Evolutionary conservation across 192 early-diverging fungal genomes (phyloP).

Genomic region (Obelidium mucronatum): DNA sequence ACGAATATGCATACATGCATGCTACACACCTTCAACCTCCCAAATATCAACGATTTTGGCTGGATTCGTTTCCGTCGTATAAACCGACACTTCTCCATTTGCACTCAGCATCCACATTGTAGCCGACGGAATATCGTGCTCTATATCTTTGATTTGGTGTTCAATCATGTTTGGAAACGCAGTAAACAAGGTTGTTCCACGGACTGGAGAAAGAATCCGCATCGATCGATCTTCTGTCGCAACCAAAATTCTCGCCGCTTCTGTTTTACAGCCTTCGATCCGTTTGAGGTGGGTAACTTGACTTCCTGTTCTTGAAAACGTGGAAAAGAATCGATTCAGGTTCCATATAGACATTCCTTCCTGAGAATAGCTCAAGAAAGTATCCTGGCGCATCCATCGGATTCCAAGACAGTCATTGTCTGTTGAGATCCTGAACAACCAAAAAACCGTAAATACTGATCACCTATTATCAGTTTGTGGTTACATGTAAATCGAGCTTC

Average conservation of each 20-base stretch:
- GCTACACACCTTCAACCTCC: constrained; percentile 42
- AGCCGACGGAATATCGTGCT: constrained; percentile 51
- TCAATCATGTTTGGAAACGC: constrained; percentile 59
- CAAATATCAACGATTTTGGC: constrained; percentile 49
- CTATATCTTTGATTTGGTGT: constrained; percentile 33
- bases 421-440: constrained; percentile 48
- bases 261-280: constrained; percentile 13
- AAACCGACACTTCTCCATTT: constrained; percentile 54
- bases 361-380: constrained; percentile 51
- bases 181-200: constrained; percentile 51
- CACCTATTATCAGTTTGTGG: no score
- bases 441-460: background rate
- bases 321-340: constrained; percentile 55
- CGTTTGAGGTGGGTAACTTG: constrained; percentile 35
- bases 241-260: constrained; percentile 50
- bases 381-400: constrained; percentile 54
- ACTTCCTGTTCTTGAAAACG: constrained; percentile 37
- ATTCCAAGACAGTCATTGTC: constrained; percentile 55
- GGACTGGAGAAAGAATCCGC: constrained; percentile 50
- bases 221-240: constrained; percentile 53
- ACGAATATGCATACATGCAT: background rate
- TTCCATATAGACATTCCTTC: constrained; percentile 52
- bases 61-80: constrained; percentile 53
- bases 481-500: constrained; percentile 46
- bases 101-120: constrained; percentile 45